phyloP scores from a whole-genome alignment of 2,329 filamentous ascomycete species.

The Aspergillus aculeatinus region DNA sequence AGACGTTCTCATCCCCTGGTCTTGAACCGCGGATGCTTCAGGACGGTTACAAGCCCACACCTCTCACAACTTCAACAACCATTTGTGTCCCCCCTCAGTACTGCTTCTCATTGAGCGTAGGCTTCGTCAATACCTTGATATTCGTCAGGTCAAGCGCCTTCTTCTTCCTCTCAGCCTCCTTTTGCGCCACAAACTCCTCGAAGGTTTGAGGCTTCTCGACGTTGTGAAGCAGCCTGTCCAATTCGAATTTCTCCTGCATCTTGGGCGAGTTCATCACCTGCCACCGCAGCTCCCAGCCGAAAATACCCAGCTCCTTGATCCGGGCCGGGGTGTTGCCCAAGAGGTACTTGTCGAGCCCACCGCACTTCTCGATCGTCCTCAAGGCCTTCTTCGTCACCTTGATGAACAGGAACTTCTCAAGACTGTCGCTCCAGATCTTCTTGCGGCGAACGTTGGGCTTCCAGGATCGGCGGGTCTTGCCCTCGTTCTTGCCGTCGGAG shows the following conservation, averaged over 20 bases:
- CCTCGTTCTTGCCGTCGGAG: constrained; percentile 49
- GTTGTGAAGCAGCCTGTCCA: constrained; percentile 64
- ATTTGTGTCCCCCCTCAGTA: constrained; percentile 18
- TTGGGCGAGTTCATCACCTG: constrained; percentile 76
- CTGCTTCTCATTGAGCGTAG: constrained; percentile 30
- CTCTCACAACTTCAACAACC: background rate
- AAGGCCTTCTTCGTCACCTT: constrained; percentile 48
- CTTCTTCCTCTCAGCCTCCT: constrained; percentile 40
- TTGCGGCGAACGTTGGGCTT: constrained; percentile 51
- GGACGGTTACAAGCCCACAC: background rate
- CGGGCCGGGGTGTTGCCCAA: constrained; percentile 74
- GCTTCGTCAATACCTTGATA: constrained; percentile 35
- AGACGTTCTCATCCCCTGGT: constrained; percentile 15
- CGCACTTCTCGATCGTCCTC: constrained; percentile 71
- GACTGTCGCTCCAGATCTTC: constrained; percentile 46
- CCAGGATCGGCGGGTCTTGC: constrained; percentile 51
- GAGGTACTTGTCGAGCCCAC: constrained; percentile 88
- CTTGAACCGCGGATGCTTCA: background rate
- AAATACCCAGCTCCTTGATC: constrained; percentile 81
- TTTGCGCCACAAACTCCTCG: constrained; percentile 46
- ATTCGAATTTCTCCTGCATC: constrained; percentile 64
- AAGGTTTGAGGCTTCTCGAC: constrained; percentile 53
- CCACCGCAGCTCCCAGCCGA: constrained; percentile 89
- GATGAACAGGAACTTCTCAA: constrained; percentile 44
- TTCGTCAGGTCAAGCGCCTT: constrained; percentile 34